Evolutionary conservation across 768 basidiomycete species (phyloP).

Genomic region (Lentinula detonsa): DNA sequence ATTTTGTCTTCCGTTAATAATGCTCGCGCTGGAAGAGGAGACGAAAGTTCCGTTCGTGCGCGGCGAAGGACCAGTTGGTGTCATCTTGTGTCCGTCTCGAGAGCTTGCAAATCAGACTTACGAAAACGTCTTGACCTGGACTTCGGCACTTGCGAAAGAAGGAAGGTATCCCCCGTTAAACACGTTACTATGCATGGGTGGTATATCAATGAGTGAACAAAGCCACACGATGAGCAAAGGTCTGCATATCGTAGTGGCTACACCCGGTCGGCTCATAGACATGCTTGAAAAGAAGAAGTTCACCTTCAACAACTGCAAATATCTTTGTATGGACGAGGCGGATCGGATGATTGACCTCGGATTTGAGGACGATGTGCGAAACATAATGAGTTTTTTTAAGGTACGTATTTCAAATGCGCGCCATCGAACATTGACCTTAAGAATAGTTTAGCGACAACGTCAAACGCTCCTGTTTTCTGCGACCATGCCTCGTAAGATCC

Average conservation of each 20-base stretch:
- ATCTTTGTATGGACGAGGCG: slow-evolving; percentile 97
- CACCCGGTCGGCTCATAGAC: slow-evolving; percentile 94
- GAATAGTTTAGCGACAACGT: slow-evolving; percentile 70
- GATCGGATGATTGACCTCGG: slow-evolving; percentile 99
- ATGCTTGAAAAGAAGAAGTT: slow-evolving; percentile 96
- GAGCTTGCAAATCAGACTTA: slow-evolving; percentile 97
- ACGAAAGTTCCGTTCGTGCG: slow-evolving; percentile 80
- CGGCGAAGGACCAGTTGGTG: slow-evolving; percentile 96
- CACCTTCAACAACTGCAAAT: slow-evolving; percentile 92
- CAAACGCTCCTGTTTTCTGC: slow-evolving; percentile 98
- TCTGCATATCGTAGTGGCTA: slow-evolving; percentile 93
- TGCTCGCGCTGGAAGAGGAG: slow-evolving; percentile 95
- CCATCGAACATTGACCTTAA: neutral
- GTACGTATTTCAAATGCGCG: slow-evolving; percentile 30
- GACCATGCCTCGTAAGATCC: slow-evolving; percentile 98
- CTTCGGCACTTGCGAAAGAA: slow-evolving; percentile 70
- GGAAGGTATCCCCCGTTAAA: slow-evolving; percentile 83
- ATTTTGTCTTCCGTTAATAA: slow-evolving; percentile 95
- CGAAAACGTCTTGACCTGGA: slow-evolving; percentile 90
- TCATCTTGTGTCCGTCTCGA: slow-evolving; percentile 94
- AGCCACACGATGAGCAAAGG: slow-evolving; percentile 87
- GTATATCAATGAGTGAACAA: slow-evolving; percentile 98
- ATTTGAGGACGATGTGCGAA: slow-evolving; percentile 97
- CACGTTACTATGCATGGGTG: slow-evolving; percentile 90
- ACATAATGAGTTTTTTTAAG: slow-evolving; percentile 99